Evolutionary conservation across 345 rosid species (phyloP).

Genomic region (Rhizophora mangle): DNA sequence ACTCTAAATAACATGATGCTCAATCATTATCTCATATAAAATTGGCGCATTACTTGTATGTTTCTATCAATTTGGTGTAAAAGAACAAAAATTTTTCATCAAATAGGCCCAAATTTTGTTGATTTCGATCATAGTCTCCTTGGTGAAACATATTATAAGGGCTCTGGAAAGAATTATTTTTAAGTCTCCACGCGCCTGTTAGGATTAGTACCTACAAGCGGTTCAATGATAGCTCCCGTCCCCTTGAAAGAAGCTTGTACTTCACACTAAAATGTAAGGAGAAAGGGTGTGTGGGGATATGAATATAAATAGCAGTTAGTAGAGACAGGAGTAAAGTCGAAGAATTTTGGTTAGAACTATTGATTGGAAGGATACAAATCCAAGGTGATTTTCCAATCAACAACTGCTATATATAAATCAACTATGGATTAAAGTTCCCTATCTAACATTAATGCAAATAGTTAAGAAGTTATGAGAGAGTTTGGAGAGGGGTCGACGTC

Average conservation of each 20-base stretch:
- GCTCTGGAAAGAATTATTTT: constrained; percentile 20
- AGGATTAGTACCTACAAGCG: constrained; percentile 28
- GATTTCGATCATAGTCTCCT: constrained; percentile 26
- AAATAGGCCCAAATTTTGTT: constrained; percentile 16
- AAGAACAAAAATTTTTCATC: constrained; percentile 1
- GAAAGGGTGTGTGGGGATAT: not conserved
- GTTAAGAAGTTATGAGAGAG: constrained; percentile 20
- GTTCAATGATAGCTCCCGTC: constrained; percentile 44
- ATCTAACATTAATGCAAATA: constrained; percentile 11
- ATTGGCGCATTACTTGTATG: constrained; percentile 22
- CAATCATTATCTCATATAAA: constrained; percentile 46
- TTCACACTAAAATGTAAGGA: constrained; percentile 39
- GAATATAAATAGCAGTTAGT: not conserved
- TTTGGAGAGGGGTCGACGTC: constrained; percentile 48
- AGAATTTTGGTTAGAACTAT: constrained; percentile 26
- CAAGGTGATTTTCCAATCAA: constrained; percentile 12
- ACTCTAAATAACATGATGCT: constrained; percentile 42
- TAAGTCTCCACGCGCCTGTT: constrained; percentile 14
- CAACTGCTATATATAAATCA: constrained; percentile 16
- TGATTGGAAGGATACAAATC: not conserved
- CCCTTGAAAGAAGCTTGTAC: constrained; percentile 44
- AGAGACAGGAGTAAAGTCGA: constrained; percentile 36
- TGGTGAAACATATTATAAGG: constrained; percentile 9
- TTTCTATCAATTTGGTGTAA: constrained; percentile 18
- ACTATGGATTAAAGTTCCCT: constrained; percentile 9